phyloP scores from a whole-genome alignment of 1,284 basidiomycete species.

The Polyporus tsugae region DNA sequence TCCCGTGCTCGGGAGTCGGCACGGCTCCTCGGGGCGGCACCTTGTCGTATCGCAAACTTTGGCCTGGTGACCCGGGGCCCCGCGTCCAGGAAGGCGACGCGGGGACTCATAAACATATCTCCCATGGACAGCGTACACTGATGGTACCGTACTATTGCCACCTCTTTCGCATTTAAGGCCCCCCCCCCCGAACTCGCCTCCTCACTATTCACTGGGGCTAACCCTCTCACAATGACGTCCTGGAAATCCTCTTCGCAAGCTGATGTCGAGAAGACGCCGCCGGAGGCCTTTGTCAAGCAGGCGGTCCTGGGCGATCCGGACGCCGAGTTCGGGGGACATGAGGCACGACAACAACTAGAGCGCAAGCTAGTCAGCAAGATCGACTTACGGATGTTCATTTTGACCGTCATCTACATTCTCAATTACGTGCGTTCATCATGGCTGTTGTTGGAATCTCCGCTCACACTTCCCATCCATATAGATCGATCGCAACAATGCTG shows the following conservation, averaged over 20 bases:
- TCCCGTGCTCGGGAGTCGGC: neutral
- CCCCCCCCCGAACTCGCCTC: neutral
- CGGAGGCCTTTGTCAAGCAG: conserved; percentile 16
- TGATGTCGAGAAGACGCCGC: conserved; percentile 24
- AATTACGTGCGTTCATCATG: conserved; percentile 58
- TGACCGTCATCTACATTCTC: conserved; percentile 74
- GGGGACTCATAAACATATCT: conserved; percentile 1
- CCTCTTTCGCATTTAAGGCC: neutral
- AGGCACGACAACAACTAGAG: conserved; percentile 55
- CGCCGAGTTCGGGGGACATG: conserved; percentile 51
- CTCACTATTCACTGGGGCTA: neutral
- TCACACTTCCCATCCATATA: conserved; percentile 35
- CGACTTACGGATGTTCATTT: conserved; percentile 69
- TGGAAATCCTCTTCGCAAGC: conserved; percentile 21
- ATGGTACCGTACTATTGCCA: neutral
- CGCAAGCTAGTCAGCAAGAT: conserved; percentile 65
- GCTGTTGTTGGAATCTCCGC: neutral
- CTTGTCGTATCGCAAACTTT: conserved; percentile 10
- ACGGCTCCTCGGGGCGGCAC: conserved; percentile 5
- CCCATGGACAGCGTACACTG: neutral
- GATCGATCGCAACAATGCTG: conserved; percentile 74
- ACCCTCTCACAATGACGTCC: conserved; percentile 20
- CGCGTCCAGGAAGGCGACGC: neutral
- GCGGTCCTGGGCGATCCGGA: conserved; percentile 34
- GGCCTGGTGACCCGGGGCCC: conserved; percentile 31